Base-by-base conservation (phyloP, 108 stramenopile species). In the Nitzschia inconspicua region DNA sequence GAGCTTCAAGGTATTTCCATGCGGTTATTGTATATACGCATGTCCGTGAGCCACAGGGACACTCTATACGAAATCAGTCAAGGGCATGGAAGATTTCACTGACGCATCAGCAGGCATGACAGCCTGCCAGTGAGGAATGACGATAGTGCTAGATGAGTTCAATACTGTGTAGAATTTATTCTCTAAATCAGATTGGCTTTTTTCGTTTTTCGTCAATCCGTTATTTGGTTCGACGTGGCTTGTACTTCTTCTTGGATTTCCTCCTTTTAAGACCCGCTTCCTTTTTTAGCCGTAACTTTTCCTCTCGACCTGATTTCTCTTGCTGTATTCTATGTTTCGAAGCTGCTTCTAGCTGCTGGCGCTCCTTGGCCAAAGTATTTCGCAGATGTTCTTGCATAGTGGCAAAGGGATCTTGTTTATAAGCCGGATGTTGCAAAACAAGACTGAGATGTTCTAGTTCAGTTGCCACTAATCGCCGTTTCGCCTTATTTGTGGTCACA, bases 351-450 rank as follows among this genome's bases (percentile, higher is more conserved):
- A 74, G 57, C 41, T 75, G 43, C 50, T 75, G 61, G 31, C 57
- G 66, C 24, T 88, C 66, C 26, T 57, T 32, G 24, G 73, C 72
- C 27, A 88, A 59, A 4, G 90, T 72, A 72, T 92, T 92, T 22
- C 57, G 52, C 56, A 92, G 63, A 73, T 92, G 90, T 52, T 86
- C 78, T 50, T 78, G 80, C 23, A 92, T 75, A 7, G 90, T 83
- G 4, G 65, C 83, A 61, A 92, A 92, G 11, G 90, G 87, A 71
- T 92, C 75, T 18, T 69, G 54, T 55, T 80, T 62, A 60, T 86
- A 92, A 16, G 79, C 63, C 2, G 90, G 90, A 75, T 92, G 90
- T 23, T 86, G 73, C 20, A 86, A 50, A 3, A 92, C 87, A 10
- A 92, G 52, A 31, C 63, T 64, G 73, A 92, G 70, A 20, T 86